These are phyloP conservation scores for Claviceps digitariae DNA, from an alignment of 2,329 filamentous ascomycete species.

Conservation along the genomic window DNA sequence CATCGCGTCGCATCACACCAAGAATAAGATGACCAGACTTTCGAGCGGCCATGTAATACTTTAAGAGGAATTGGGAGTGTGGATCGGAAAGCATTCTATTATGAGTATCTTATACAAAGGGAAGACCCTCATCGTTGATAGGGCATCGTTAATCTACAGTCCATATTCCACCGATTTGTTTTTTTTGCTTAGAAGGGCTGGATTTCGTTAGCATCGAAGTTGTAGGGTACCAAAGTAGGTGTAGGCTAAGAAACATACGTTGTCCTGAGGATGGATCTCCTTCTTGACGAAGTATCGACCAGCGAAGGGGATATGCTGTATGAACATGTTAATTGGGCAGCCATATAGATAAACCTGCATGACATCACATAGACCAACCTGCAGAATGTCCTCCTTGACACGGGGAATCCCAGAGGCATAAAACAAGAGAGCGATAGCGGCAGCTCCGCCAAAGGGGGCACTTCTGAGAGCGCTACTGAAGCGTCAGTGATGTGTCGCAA, in stretches of 20 bases:
- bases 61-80: not conserved
- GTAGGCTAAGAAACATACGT: slow-evolving; percentile 33
- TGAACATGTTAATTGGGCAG: not conserved
- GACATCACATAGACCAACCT: slow-evolving; percentile 25
- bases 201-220: slow-evolving; percentile 11
- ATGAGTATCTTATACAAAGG: slow-evolving; percentile 25
- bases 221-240: too few relatives aligned
- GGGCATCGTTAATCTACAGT: slow-evolving; percentile 17
- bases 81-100: slow-evolving; percentile 18
- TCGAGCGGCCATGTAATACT: not conserved
- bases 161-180: slow-evolving; percentile 9
- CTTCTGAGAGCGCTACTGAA: slow-evolving; percentile 11
- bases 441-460: slow-evolving; percentile 43
- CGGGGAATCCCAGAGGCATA: slow-evolving; percentile 48
- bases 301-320: slow-evolving; percentile 42
- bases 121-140: slow-evolving; percentile 13
- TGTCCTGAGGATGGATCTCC: slow-evolving; percentile 46
- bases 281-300: slow-evolving; percentile 37
- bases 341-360: too few relatives aligned
- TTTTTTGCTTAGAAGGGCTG: slow-evolving; percentile 27
- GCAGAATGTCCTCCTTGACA: slow-evolving; percentile 45
- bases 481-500: not conserved
- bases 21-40: not conserved
- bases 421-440: slow-evolving; percentile 44
- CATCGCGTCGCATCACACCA: not conserved